Evolutionary conservation across 768 basidiomycete species (phyloP).

Genomic region (Boletus rubroflammeus): DNA sequence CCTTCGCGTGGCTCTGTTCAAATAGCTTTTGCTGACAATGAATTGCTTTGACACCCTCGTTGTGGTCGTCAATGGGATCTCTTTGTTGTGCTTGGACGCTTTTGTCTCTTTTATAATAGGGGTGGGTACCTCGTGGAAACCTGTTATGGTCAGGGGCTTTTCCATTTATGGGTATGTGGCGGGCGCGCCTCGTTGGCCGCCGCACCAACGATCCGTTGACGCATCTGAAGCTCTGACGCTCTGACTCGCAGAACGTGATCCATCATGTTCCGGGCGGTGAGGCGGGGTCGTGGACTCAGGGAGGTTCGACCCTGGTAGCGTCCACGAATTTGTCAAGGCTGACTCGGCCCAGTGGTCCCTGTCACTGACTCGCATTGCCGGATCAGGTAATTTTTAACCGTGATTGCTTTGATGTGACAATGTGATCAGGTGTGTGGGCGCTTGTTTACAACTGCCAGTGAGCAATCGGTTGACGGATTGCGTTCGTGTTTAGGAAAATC

Average conservation of each 20-base stretch:
- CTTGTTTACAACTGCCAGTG: background rate
- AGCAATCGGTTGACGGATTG: background rate
- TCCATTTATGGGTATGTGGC: constrained; percentile 21
- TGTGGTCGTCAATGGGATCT: constrained; percentile 5
- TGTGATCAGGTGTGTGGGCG: constrained; percentile 8
- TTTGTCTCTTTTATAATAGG: constrained; percentile 22
- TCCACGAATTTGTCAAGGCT: background rate
- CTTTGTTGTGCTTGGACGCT: constrained; percentile 17
- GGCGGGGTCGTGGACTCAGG: background rate
- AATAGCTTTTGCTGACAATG: constrained; percentile 15
- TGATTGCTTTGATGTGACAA: constrained; percentile 1
- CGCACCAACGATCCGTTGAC: background rate
- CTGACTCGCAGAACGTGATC: constrained; percentile 22
- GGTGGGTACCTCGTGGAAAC: constrained; percentile 7
- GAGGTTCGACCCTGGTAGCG: background rate
- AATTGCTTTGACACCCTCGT: constrained; percentile 14
- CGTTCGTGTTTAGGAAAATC: background rate
- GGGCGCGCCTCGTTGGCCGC: background rate
- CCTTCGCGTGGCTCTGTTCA: constrained; percentile 13
- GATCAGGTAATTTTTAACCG: background rate
- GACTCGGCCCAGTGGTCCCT: background rate
- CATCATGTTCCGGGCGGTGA: constrained; percentile 1
- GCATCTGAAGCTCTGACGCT: constrained; percentile 8
- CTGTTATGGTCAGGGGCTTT: constrained; percentile 20
- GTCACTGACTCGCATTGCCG: background rate